Base-by-base conservation (phyloP, 495 filamentous ascomycete species). In the Cairneyella variabilis region DNA sequence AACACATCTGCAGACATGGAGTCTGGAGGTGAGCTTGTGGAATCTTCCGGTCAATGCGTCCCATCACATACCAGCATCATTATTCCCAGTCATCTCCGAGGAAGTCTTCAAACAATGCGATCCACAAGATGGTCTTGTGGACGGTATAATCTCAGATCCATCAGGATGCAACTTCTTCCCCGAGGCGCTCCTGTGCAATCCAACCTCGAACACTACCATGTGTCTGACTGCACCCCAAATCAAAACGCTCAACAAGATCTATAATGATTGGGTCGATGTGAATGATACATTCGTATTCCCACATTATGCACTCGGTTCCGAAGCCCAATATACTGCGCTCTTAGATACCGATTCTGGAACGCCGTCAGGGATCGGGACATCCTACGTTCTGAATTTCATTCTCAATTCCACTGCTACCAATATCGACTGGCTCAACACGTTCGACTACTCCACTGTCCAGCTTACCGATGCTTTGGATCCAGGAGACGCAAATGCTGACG, bases 71-170 rank as follows among this genome's bases (percentile, higher is more conserved):
- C 64, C 76, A 2, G 51, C 75, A 26, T 61, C 66, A 0, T 64
- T 78, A 17, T 82, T 84, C 63, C 61, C 66, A 0, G 62, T 73
- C 4, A 76, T 86, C 28, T 76, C 74, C 11, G 66, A 74, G 0
- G 83, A 85, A 56, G 73, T 87, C 21, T 28, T 86, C 9, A 71
- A 73, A 0, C 84, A 89, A 57, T 90, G 86, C 52, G 85, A 90
- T 58, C 56, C 48, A 3, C 66, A 79, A 17, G 86, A 89, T 62
- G 85, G 85, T 1, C 69, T 79, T 0, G 64, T 69, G 5, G 86
- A 89, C 58, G 79, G 75, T 25, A 83, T 89, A 60, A 81, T 90
- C 56, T 82, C 80, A 56, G 68, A 76, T 42, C 81, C 85, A 0
- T 68, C 73, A 34, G 66, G 74, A 14, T 90, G 85, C 68, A 65